Percentiles rank a stretch among this genome's conserved stretches.
Conservation (phyloP, 495 filamentous ascomycete genomes). For the Aspergillus egyptiacus region DNA sequence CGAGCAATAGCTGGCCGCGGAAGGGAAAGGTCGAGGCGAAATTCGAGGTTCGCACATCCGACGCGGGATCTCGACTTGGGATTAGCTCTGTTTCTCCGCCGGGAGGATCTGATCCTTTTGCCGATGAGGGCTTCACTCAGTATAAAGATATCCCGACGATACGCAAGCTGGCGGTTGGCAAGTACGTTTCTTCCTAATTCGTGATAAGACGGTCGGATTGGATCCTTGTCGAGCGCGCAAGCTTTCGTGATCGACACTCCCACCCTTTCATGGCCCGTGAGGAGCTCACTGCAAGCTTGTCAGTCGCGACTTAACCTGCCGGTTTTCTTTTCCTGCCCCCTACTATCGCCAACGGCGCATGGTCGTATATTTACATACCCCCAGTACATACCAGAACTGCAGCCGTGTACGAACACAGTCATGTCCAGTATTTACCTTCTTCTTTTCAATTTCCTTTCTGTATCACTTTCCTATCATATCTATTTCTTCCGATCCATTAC, state of each 20-base stretch:
- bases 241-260: conserved; percentile 6
- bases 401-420: conserved; percentile 4
- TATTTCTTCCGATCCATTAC: not conserved
- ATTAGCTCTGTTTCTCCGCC: conserved; percentile 38
- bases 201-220: not conserved
- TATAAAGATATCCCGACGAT: conserved; percentile 72
- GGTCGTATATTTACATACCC: not conserved
- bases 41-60: conserved; percentile 63
- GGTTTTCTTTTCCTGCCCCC: not conserved
- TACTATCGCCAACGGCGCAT: not conserved
- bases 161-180: conserved; percentile 72
- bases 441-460: not conserved
- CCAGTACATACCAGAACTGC: conserved; percentile 1
- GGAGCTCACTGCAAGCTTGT: not conserved
- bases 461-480: conserved; percentile 2
- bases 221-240: conserved; percentile 11
- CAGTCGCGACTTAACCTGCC: not conserved
- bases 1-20: conserved; percentile 67
- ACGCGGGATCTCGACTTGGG: conserved; percentile 56
- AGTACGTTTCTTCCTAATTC: conserved; percentile 49
- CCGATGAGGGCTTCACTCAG: conserved; percentile 49
- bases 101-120: conserved; percentile 56
- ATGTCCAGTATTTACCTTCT: conserved; percentile 11
- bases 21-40: conserved; percentile 73
- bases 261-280: not conserved